These are phyloP conservation scores for Paraglomus occultum DNA, from an alignment of 192 early-diverging fungal genomes.

Conservation along the genomic window DNA sequence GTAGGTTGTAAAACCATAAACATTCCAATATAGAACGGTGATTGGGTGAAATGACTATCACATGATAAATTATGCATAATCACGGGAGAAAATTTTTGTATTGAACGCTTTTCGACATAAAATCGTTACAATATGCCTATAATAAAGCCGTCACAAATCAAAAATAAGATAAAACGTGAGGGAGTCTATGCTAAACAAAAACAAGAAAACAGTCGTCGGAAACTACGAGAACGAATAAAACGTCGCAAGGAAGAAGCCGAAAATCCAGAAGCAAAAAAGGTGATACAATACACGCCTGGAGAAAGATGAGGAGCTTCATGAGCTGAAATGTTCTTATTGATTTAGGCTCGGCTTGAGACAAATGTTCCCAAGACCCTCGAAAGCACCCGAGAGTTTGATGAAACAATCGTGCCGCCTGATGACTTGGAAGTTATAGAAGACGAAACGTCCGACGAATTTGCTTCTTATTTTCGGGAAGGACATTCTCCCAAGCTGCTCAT, in stretches of 20 bases:
- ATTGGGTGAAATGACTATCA: no score
- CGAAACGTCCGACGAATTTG: conserved; percentile 82
- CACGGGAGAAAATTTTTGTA: no score
- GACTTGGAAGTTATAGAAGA: conserved; percentile 83
- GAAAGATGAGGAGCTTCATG: not conserved
- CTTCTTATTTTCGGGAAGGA: conserved; percentile 82
- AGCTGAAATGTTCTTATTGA: not conserved
- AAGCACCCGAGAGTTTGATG: conserved; percentile 88
- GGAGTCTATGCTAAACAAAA: conserved; percentile 13
- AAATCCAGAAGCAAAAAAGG: conserved; percentile 22
- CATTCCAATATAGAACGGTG: no score
- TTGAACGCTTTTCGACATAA: not conserved
- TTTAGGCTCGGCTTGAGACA: conserved; percentile 74
- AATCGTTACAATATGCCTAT: not conserved
- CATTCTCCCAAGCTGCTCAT: conserved; percentile 88
- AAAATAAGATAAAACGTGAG: conserved; percentile 31
- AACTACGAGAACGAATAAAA: not conserved
- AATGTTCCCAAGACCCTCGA: conserved; percentile 95
- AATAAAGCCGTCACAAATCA: conserved; percentile 18
- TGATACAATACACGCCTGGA: not conserved
- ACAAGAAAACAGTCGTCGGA: conserved; percentile 20
- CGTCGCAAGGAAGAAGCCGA: conserved; percentile 26
- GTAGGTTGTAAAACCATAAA: no score
- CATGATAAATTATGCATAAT: no score
- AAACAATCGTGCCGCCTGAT: conserved; percentile 78